Evolutionary conservation across 2,329 filamentous ascomycete genomes (phyloP).

Genomic region (Fusarium sp.): DNA sequence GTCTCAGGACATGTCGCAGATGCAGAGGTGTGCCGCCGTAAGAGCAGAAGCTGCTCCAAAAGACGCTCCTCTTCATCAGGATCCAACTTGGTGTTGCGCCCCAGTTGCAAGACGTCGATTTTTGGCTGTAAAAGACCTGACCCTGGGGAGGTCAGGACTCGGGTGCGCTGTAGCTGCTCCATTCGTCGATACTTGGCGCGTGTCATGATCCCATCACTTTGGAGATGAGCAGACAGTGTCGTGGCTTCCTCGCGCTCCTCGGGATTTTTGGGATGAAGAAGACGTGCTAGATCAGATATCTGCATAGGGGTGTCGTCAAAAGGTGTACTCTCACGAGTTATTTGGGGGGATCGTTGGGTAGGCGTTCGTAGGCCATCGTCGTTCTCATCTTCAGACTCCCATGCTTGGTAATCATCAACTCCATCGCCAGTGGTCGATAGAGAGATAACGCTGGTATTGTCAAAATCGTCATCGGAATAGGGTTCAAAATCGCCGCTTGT

Average conservation of each 20-base stretch:
- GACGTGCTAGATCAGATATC: constrained; percentile 77
- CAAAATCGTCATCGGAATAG: constrained; percentile 69
- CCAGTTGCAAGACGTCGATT: constrained; percentile 18
- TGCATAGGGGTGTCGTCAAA: constrained; percentile 73
- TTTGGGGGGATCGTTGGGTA: constrained; percentile 71
- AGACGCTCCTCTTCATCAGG: constrained; percentile 71
- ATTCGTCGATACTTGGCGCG: constrained; percentile 80
- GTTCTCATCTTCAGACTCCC: constrained; percentile 60
- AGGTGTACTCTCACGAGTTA: constrained; percentile 67
- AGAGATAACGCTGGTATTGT: constrained; percentile 86
- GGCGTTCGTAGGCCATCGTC: constrained; percentile 76
- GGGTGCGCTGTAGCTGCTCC: constrained; percentile 76
- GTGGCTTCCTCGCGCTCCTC: constrained; percentile 86
- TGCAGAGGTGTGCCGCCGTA: constrained; percentile 56
- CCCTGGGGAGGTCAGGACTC: constrained; percentile 63
- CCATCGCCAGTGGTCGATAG: constrained; percentile 57
- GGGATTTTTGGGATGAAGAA: constrained; percentile 82
- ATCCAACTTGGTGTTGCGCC: constrained; percentile 59
- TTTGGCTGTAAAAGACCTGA: constrained; percentile 39
- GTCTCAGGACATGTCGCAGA: constrained; percentile 38
- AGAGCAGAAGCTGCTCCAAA: constrained; percentile 71
- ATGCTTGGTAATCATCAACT: constrained; percentile 63
- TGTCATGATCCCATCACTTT: constrained; percentile 80
- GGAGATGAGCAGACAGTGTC: constrained; percentile 83
- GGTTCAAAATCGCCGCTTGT: constrained; percentile 82